phyloP scores from a whole-genome alignment of 2,329 filamentous ascomycete species.

The Xylariomycetidae sp. region DNA sequence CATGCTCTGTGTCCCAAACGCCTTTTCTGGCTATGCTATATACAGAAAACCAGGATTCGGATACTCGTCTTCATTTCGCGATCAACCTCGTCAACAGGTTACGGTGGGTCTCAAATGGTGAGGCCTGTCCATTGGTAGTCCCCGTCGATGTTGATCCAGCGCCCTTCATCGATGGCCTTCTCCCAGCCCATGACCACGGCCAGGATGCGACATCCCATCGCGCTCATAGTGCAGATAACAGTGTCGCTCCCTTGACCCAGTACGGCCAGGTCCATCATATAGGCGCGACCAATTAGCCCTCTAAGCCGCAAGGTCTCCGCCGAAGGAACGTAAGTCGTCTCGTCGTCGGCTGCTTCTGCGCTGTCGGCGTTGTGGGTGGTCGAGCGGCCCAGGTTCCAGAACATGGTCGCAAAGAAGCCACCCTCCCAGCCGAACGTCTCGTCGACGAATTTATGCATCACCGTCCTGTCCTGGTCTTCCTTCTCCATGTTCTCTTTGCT shows the following conservation, averaged over 20 bases:
- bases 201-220: constrained; percentile 65
- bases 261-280: constrained; percentile 74
- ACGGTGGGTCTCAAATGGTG: too few relatives aligned
- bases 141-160: constrained; percentile 78
- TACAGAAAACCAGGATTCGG: too few relatives aligned
- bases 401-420: constrained; percentile 76
- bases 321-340: constrained; percentile 32
- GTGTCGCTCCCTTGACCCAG: constrained; percentile 61
- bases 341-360: constrained; percentile 27
- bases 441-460: constrained; percentile 63
- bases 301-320: constrained; percentile 59
- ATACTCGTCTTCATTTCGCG: too few relatives aligned
- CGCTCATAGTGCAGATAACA: constrained; percentile 71
- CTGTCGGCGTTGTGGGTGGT: constrained; percentile 33
- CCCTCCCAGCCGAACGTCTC: constrained; percentile 82
- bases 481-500: constrained; percentile 47
- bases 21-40: too few relatives aligned
- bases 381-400: constrained; percentile 66
- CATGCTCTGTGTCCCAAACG: too few relatives aligned
- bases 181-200: constrained; percentile 89
- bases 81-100: too few relatives aligned
- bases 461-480: constrained; percentile 35
- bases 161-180: constrained; percentile 48
- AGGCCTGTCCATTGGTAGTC: constrained; percentile 54
- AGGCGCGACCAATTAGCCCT: constrained; percentile 71